These are phyloP conservation scores for Aurifilum marmelostoma DNA, from an alignment of 2,329 filamentous ascomycete genomes.

Conservation along the genomic window DNA sequence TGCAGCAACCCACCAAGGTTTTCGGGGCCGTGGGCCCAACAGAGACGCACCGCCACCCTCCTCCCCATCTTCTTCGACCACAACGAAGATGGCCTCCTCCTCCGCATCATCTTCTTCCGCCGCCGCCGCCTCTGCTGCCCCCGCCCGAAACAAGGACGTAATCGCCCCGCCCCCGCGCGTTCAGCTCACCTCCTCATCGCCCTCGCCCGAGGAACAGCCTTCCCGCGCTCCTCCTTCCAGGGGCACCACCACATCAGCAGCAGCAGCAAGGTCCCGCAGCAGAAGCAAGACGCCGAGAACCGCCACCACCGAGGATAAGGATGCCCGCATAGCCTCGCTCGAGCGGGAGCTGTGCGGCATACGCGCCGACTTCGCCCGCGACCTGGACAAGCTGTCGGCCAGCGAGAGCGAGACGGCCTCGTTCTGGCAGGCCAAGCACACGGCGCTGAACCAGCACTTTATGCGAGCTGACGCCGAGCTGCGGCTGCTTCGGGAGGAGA, in stretches of 20 bases:
- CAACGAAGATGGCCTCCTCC: background rate
- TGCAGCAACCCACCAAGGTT: conserved; percentile 17
- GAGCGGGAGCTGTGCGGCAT: conserved; percentile 56
- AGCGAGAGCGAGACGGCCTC: conserved; percentile 59
- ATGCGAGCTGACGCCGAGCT: conserved; percentile 57
- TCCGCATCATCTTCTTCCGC: conserved; percentile 4
- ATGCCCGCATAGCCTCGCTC: conserved; percentile 56
- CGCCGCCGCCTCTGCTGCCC: too few species aligned
- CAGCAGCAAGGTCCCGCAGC: conserved; percentile 5
- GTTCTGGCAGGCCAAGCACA: conserved; percentile 63
- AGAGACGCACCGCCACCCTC: conserved; percentile 10
- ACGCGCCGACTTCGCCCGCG: conserved; percentile 56
- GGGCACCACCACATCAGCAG: background rate
- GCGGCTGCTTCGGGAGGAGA: conserved; percentile 53
- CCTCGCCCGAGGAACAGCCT: conserved; percentile 21
- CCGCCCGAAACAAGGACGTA: conserved; percentile 13
- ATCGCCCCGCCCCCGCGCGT: conserved; percentile 22
- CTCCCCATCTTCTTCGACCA: background rate
- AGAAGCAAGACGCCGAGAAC: conserved; percentile 18
- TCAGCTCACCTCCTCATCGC: conserved; percentile 16
- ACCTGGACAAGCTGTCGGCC: conserved; percentile 56
- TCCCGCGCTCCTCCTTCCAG: conserved; percentile 9
- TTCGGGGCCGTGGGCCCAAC: conserved; percentile 14
- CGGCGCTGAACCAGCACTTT: conserved; percentile 55
- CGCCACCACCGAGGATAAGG: conserved; percentile 47